Evolutionary conservation across 306 rosid genomes (phyloP), one percentile per base, ranked within the genome.

Genomic region (Cyclanthera cordifolia): DNA sequence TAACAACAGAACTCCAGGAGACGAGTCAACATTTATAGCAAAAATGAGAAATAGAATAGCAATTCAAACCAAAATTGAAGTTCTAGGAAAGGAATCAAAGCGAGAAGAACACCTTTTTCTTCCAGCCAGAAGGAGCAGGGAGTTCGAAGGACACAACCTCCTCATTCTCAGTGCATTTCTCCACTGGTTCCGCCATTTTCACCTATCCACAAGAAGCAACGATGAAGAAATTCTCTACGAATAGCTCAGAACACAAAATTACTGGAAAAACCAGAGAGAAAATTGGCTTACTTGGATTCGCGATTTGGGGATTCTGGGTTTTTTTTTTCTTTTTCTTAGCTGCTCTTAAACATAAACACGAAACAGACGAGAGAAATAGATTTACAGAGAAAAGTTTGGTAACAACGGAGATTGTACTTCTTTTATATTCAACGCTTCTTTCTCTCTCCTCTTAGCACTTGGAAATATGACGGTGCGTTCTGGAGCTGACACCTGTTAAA

Each of bases 71-170:
- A 70, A 11, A 65, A 65, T 64, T 20, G 39, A 49, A 27, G 17
- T 2, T 30, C 6, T 5, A 9, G 11, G 25, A 28, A 3, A 15
- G 19, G 24, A 57, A 57, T 16, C 6, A 46, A 48, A 48, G 24
- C 61, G 25, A 51, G 57, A 60, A 50, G 65, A 59, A 76, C 12
- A 93, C 98, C 93, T 89, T 87, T 83, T 93, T 93, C 67, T 78
- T 78, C 98, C 98, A 93, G 76, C 95, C 96, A 79, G 91, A 70
- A 64, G 98, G 98, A 79, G 98, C 98, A 50, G 96, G 95, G 4
- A 93, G 85, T 77, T 93, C 98, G 50, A 93, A 15, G 67, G 96
- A 89, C 68, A 93, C 77, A 77, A 84, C 43, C 43, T 37, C 71
- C 73, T 89, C 92, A 43, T 67, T 81, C 54, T 64, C 82, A 67